These are phyloP conservation scores for Eruca vesicaria DNA, from an alignment of 441 rosid species.

Conservation along the genomic window DNA sequence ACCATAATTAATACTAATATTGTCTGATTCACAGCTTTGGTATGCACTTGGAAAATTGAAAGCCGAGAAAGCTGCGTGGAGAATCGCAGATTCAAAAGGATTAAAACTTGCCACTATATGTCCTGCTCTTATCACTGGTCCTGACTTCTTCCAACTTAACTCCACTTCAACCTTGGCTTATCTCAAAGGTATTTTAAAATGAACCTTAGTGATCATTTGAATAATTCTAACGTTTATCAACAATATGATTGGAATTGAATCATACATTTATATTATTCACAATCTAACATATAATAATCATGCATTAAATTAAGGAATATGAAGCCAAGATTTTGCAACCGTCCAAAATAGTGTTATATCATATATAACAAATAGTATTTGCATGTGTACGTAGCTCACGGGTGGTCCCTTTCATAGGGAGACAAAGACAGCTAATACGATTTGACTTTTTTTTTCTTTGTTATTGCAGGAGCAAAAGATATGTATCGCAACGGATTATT, in stretches of 20 bases:
- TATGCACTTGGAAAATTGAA: constrained; percentile 81
- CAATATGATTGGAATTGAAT: not conserved
- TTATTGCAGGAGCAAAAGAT: constrained; percentile 43
- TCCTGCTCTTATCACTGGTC: constrained; percentile 68
- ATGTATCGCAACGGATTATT: constrained; percentile 63
- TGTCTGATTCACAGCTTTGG: constrained; percentile 60
- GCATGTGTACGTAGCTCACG: constrained; percentile 16
- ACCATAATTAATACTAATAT: not conserved
- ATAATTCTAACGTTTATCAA: not conserved
- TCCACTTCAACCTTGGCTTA: constrained; percentile 67
- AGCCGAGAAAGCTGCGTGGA: constrained; percentile 86
- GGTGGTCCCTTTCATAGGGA: constrained; percentile 25
- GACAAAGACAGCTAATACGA: constrained; percentile 25
- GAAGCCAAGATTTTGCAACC: not conserved
- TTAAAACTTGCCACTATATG: constrained; percentile 66
- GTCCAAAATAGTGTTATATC: constrained; percentile 11
- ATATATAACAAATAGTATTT: not conserved
- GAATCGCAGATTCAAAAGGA: constrained; percentile 53
- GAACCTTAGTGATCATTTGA: not conserved
- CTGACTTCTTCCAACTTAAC: constrained; percentile 48
- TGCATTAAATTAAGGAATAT: not conserved
- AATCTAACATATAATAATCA: not conserved
- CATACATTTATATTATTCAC: not conserved
- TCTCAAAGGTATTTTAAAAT: constrained; percentile 48
- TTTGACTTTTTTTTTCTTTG: not conserved